Evolutionary conservation across 768 basidiomycete genomes (phyloP).

Genomic region (Ramaria rubella): DNA sequence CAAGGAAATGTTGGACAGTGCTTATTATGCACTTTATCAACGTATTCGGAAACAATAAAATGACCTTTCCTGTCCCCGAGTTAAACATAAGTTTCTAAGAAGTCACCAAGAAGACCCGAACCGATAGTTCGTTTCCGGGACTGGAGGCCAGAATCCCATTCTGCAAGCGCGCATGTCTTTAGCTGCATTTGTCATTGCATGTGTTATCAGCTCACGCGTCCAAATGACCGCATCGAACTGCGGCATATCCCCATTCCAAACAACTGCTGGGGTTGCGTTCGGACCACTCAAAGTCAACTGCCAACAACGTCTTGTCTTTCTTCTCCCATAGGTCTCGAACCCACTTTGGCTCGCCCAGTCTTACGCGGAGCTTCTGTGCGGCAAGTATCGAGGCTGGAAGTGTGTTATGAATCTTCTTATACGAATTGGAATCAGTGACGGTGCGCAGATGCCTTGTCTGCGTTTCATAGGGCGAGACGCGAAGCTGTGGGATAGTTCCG

Average conservation of each 20-base stretch:
- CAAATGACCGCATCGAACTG: conserved; percentile 65
- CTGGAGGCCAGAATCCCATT: conserved; percentile 68
- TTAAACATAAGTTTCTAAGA: conserved; percentile 12
- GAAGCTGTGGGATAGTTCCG: neutral
- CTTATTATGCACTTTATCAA: conserved; percentile 58
- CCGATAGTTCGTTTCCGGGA: conserved; percentile 73
- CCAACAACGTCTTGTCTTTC: conserved; percentile 67
- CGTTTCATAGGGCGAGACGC: conserved; percentile 61
- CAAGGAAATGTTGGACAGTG: conserved; percentile 59
- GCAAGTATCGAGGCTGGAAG: conserved; percentile 63
- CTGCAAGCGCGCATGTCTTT: conserved; percentile 28
- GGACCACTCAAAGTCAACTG: conserved; percentile 68
- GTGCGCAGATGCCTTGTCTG: conserved; percentile 62
- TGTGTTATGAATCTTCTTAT: conserved; percentile 63
- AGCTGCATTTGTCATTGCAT: neutral
- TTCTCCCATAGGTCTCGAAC: conserved; percentile 62
- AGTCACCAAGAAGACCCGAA: conserved; percentile 26
- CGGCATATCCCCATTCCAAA: conserved; percentile 80
- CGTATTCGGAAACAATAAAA: conserved; percentile 65
- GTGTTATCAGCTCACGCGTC: conserved; percentile 45
- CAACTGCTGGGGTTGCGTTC: conserved; percentile 64
- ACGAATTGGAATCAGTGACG: conserved; percentile 58
- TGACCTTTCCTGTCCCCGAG: conserved; percentile 61
- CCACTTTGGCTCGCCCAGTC: conserved; percentile 57
- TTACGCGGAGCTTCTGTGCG: conserved; percentile 58